These are phyloP conservation scores for Neurospora sp. DNA, from an alignment of 495 filamentous ascomycete species.

Conservation along the genomic window DNA sequence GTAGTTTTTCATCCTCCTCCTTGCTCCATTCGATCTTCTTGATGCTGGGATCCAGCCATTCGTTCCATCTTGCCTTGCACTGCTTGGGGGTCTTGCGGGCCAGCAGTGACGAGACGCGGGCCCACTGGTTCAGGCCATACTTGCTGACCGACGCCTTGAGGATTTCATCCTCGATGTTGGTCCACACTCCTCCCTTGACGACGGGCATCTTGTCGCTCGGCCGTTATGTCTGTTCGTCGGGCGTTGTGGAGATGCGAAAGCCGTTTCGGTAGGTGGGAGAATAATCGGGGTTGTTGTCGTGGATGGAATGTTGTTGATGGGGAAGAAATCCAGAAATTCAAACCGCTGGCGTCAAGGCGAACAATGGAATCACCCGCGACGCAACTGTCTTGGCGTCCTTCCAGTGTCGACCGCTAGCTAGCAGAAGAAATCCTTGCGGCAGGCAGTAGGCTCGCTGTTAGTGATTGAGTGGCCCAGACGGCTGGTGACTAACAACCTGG, in stretches of 20 bases:
- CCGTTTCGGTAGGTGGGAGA: background rate
- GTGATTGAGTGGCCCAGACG: background rate
- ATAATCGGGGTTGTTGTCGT: background rate
- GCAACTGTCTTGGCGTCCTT: background rate
- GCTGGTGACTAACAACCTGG: background rate
- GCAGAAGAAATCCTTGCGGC: background rate
- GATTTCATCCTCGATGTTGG: constrained; percentile 75
- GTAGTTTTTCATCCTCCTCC: constrained; percentile 95
- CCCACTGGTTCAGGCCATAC: constrained; percentile 98
- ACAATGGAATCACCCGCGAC: background rate
- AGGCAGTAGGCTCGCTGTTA: background rate
- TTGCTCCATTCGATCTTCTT: constrained; percentile 98
- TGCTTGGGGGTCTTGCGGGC: constrained; percentile 97
- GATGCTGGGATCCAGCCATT: constrained; percentile 97
- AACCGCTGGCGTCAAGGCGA: background rate
- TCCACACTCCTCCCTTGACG: constrained; percentile 97
- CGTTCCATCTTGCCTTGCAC: constrained; percentile 95
- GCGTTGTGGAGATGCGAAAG: background rate
- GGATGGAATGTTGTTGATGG: background rate
- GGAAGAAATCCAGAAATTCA: background rate
- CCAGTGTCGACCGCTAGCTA: background rate
- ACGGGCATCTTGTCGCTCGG: constrained; percentile 64
- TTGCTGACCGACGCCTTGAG: constrained; percentile 94
- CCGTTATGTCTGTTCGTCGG: background rate
- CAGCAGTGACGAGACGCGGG: constrained; percentile 92